Evolutionary conservation across 2,329 filamentous ascomycete species (phyloP), one percentile per base, ranked within the genome.

Genomic region (Venturia carpophila): DNA sequence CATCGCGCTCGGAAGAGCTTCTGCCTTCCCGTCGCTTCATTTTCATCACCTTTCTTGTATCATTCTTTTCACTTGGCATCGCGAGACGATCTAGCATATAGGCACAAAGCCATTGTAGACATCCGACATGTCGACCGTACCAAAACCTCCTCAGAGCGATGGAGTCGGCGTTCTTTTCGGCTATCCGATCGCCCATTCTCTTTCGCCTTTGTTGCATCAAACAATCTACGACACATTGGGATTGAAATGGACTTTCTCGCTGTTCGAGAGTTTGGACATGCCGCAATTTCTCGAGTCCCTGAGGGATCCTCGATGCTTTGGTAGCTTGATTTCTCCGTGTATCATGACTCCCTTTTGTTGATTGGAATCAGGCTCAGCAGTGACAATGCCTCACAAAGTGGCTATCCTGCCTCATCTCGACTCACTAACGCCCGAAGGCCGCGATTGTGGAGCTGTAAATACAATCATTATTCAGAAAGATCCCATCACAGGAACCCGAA

Each of bases 381-480:
- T 93, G 45, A 93, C 90, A 24, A 94, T 93, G 90, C 90, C 90
- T 0, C 87, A 91, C 79, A 93, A 94, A 75, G 84, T 93, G 34
- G 81, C 85, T 70, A 91, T 93, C 72, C 84, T 92, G 67, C 80
- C 84, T 0, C 81, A 90, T 69, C 82, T 93, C 10, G 89, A 93
- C 71, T 84, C 87, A 64, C 78, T 92, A 45, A 91, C 89, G 7
- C 82, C 85, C 27, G 88, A 92, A 75, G 89, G 85, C 69, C 82
- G 83, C 62, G 85, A 87, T 43, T 87, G 92, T 27, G 89, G 90
- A 60, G 90, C 90, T 62, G 87, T 88, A 75, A 93, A 94, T 79
- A 94, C 90, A 0, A 82, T 93, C 63, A 92, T 88, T 77, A 74
- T 90, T 60, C 79, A 83, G 27, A 75, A 78, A 60, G 78, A 79